Evolutionary conservation across 2,329 filamentous ascomycete genomes (phyloP).

Genomic region (Cryphonectria nitschkei): DNA sequence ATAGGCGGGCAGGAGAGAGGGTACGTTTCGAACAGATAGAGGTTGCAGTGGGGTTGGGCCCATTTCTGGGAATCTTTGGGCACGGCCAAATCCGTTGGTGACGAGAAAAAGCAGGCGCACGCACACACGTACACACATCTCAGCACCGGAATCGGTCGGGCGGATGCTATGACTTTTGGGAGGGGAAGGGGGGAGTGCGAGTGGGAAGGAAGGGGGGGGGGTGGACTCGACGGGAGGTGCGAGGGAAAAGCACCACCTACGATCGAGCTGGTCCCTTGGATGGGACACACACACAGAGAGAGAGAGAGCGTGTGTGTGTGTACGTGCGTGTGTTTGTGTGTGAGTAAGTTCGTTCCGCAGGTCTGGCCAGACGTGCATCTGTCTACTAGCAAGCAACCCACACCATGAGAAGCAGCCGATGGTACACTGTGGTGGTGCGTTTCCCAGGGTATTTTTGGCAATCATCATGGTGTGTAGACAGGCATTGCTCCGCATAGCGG

Average conservation of each 20-base stretch:
- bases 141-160: conserved; percentile 8
- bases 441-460: conserved; percentile 36
- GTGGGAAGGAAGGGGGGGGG: neutral
- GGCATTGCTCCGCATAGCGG: conserved; percentile 30
- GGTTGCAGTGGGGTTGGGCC: conserved; percentile 20
- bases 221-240: neutral
- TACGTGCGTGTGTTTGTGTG: too few species aligned
- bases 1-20: conserved; percentile 26
- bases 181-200: neutral
- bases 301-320: too few species aligned
- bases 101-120: conserved; percentile 8
- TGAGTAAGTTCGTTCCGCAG: conserved; percentile 9
- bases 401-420: conserved; percentile 21
- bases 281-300: too few species aligned
- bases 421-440: conserved; percentile 23
- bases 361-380: conserved; percentile 23
- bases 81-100: conserved; percentile 18
- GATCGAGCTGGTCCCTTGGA: conserved; percentile 4
- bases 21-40: conserved; percentile 24
- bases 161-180: conserved; percentile 3
- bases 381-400: conserved; percentile 18
- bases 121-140: neutral
- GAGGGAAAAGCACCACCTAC: neutral
- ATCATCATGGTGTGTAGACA: conserved; percentile 26
- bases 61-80: conserved; percentile 13